Conservation (phyloP, 1,284 basidiomycete genomes). For the Mycosarcoma maydis region DNA sequence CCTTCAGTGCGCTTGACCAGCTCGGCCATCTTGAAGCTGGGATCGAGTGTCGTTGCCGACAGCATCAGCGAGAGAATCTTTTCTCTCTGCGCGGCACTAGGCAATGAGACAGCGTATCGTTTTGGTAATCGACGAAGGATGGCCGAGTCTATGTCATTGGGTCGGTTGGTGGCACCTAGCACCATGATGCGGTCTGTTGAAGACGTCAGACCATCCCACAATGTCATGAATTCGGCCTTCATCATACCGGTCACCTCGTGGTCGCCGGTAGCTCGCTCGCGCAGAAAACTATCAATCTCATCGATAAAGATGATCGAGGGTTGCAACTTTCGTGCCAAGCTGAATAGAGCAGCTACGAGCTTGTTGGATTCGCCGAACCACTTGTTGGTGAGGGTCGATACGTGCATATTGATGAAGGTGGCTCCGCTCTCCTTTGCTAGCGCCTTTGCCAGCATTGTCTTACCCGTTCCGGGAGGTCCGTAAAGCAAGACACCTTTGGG, state of each 20-base stretch:
- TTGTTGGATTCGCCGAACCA: slow-evolving; percentile 99
- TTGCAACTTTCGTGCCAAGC: slow-evolving; percentile 78
- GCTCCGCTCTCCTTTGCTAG: slow-evolving; percentile 85
- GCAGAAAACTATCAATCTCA: slow-evolving; percentile 86
- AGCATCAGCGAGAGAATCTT: slow-evolving; percentile 87
- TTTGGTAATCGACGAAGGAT: slow-evolving; percentile 97
- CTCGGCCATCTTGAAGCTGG: slow-evolving; percentile 74
- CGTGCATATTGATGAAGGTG: slow-evolving; percentile 77
- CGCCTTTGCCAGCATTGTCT: slow-evolving; percentile 69
- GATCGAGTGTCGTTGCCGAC: slow-evolving; percentile 70
- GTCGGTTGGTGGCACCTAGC: slow-evolving; percentile 94
- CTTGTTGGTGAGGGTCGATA: slow-evolving; percentile 71
- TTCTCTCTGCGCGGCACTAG: slow-evolving; percentile 80
- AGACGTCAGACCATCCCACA: slow-evolving; percentile 96
- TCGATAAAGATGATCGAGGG: slow-evolving; percentile 84
- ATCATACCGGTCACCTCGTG: slow-evolving; percentile 99
- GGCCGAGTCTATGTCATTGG: slow-evolving; percentile 92
- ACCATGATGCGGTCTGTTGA: slow-evolving; percentile 84
- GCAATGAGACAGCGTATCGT: slow-evolving; percentile 88
- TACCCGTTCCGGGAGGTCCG: slow-evolving; percentile 68
- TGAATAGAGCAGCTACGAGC: slow-evolving; percentile 82
- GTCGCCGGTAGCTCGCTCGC: slow-evolving; percentile 84
- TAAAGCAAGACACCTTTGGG: slow-evolving; percentile 71
- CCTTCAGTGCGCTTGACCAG: slow-evolving; percentile 82
- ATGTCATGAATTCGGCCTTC: slow-evolving; percentile 99